phyloP scores from a whole-genome alignment of 495 filamentous ascomycete species.

The Hypoxylon lienhwacheense region DNA sequence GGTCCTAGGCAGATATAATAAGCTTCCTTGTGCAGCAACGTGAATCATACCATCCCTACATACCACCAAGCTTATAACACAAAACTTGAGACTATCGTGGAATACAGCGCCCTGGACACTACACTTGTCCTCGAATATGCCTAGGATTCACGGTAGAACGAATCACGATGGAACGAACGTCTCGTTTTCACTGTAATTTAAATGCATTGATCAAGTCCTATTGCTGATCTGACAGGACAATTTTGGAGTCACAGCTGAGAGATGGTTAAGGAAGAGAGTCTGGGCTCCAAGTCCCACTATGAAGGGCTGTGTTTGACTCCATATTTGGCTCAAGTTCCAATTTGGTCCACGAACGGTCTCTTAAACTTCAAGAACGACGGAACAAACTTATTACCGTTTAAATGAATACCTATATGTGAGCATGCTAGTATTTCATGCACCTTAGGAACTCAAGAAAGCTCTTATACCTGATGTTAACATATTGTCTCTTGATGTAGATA shows the following conservation, averaged over 20 bases:
- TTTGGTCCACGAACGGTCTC: constrained; percentile 50
- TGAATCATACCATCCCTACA: too few species aligned
- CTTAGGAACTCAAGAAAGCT: constrained; percentile 47
- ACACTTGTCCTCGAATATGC: constrained; percentile 66
- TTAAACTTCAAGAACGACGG: constrained; percentile 53
- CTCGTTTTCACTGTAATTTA: constrained; percentile 69
- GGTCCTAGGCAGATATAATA: too few species aligned
- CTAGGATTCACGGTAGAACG: constrained; percentile 75
- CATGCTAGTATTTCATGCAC: constrained; percentile 52
- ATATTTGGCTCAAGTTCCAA: constrained; percentile 59
- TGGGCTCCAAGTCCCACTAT: constrained; percentile 63
- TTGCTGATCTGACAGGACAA: constrained; percentile 66
- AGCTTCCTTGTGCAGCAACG: too few species aligned
- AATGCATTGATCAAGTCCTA: constrained; percentile 77
- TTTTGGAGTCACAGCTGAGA: constrained; percentile 60
- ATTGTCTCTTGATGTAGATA: constrained; percentile 51
- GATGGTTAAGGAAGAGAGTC: constrained; percentile 61
- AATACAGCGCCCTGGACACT: constrained; percentile 54
- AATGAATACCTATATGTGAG: constrained; percentile 70
- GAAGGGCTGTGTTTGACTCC: constrained; percentile 62
- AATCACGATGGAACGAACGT: constrained; percentile 83
- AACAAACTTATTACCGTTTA: constrained; percentile 22
- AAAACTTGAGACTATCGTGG: constrained; percentile 49
- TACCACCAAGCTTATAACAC: too few species aligned
- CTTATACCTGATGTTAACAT: constrained; percentile 42